These are phyloP conservation scores for Fusarium setosum DNA, from an alignment of 2,329 filamentous ascomycete species.

Conservation along the genomic window DNA sequence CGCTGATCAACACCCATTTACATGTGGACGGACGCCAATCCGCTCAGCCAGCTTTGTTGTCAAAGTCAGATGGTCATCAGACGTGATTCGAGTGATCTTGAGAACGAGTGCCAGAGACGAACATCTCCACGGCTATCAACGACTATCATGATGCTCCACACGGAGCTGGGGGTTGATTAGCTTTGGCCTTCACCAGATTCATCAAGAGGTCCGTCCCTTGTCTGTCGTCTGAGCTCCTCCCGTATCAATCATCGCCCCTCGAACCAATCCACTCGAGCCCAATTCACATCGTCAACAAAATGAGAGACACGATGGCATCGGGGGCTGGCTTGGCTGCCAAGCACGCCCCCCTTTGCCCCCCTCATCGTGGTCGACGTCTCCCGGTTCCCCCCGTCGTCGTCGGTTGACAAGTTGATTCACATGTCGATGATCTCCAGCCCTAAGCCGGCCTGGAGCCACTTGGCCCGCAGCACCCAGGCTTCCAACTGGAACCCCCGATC, in stretches of 20 bases:
- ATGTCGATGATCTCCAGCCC: slow-evolving; percentile 46
- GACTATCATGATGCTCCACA: slow-evolving; percentile 18
- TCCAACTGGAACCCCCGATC: slow-evolving; percentile 33
- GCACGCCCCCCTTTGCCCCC: slow-evolving; percentile 11
- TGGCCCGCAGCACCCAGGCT: slow-evolving; percentile 33
- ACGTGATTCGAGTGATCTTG: neutral
- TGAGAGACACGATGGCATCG: slow-evolving; percentile 15
- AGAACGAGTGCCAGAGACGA: slow-evolving; percentile 1
- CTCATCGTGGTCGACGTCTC: slow-evolving; percentile 30
- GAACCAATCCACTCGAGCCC: slow-evolving; percentile 27
- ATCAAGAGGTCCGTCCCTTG: slow-evolving; percentile 19
- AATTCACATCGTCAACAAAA: slow-evolving; percentile 38
- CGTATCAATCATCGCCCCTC: neutral
- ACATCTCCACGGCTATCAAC: slow-evolving; percentile 1
- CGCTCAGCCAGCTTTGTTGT: slow-evolving; percentile 13
- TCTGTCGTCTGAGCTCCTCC: slow-evolving; percentile 18
- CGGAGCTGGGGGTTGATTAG: slow-evolving; percentile 18
- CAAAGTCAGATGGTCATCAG: slow-evolving; percentile 2
- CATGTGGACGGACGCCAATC: slow-evolving; percentile 15
- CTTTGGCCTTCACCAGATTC: slow-evolving; percentile 26
- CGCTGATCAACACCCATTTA: slow-evolving; percentile 11
- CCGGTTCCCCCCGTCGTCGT: slow-evolving; percentile 39
- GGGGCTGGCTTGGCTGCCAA: slow-evolving; percentile 1
- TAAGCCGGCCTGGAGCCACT: slow-evolving; percentile 30
- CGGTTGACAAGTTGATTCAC: slow-evolving; percentile 35